Percentiles rank a stretch among this genome's conserved stretches.
Evolutionary conservation across 768 basidiomycete genomes (phyloP).

Genomic region (Rhodotorula taiwanensis): DNA sequence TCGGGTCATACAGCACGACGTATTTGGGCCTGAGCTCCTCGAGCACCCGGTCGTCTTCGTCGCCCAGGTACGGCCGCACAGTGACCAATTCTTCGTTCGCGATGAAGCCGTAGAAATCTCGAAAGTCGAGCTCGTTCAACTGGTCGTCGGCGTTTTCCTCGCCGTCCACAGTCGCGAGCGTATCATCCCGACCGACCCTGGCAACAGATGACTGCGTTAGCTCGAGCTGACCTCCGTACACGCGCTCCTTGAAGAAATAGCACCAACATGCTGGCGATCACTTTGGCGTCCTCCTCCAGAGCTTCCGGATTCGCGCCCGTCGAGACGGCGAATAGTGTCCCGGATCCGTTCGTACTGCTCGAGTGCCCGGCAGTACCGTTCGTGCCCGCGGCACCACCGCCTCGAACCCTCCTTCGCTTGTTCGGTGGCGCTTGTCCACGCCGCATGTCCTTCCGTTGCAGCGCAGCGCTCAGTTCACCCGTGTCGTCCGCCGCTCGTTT

Average conservation of each 20-base stretch:
- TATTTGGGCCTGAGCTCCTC: slow-evolving; percentile 82
- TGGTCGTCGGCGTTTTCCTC: slow-evolving; percentile 12
- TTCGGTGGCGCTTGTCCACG: slow-evolving; percentile 50
- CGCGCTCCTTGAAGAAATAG: not conserved
- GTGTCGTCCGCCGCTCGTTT: not conserved
- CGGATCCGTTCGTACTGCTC: not conserved
- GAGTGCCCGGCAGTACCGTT: slow-evolving; percentile 1
- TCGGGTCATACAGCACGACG: slow-evolving; percentile 92
- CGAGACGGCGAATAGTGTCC: slow-evolving; percentile 11
- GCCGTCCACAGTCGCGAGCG: not conserved
- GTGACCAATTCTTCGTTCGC: slow-evolving; percentile 71
- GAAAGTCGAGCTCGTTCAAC: slow-evolving; percentile 54
- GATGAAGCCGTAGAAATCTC: slow-evolving; percentile 71
- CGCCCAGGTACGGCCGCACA: slow-evolving; percentile 80
- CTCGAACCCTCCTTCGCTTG: slow-evolving; percentile 67
- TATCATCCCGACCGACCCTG: not conserved
- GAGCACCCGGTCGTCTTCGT: slow-evolving; percentile 81
- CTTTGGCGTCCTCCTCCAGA: slow-evolving; percentile 46
- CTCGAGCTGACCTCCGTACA: not conserved
- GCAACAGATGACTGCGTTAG: not conserved
- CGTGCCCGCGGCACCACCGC: slow-evolving; percentile 52
- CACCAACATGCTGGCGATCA: slow-evolving; percentile 58
- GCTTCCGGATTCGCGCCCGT: slow-evolving; percentile 29
- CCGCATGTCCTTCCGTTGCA: slow-evolving; percentile 59
- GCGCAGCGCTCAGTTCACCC: slow-evolving; percentile 51